phyloP scores from a whole-genome alignment of 495 filamentous ascomycete genomes.

The Aspergillus indologenus region DNA sequence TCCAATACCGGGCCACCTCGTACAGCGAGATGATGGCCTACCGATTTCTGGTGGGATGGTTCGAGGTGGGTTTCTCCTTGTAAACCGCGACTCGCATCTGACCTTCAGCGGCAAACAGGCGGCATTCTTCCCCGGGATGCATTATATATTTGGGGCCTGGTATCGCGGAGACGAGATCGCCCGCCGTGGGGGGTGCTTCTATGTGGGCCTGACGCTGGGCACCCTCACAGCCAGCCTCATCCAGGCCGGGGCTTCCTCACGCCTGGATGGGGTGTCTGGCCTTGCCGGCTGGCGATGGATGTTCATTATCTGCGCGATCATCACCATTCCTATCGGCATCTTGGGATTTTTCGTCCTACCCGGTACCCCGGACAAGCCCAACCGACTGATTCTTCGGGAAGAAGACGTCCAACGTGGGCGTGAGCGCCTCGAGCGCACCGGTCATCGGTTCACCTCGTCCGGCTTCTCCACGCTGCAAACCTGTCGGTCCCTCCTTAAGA shows the following conservation, averaged over 20 bases:
- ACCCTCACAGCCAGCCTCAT: conserved; percentile 50
- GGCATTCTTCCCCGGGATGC: conserved; percentile 45
- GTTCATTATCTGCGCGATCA: conserved; percentile 51
- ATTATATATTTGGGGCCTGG: conserved; percentile 44
- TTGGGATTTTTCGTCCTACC: conserved; percentile 40
- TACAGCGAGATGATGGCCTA: conserved; percentile 46
- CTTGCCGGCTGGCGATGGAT: conserved; percentile 53
- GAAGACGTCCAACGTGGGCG: conserved; percentile 35
- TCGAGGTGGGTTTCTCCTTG: conserved; percentile 51
- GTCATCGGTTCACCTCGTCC: conserved; percentile 9
- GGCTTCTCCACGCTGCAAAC: neutral
- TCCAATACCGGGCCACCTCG: conserved; percentile 40
- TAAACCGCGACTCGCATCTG: neutral
- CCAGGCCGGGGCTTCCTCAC: conserved; percentile 42
- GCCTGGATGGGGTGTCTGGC: conserved; percentile 45
- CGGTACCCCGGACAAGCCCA: conserved; percentile 43
- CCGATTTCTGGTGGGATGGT: conserved; percentile 79
- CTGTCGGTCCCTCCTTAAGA: conserved; percentile 5
- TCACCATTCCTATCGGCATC: conserved; percentile 49
- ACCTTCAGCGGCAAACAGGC: conserved; percentile 16
- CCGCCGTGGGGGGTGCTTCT: conserved; percentile 48
- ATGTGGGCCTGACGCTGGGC: conserved; percentile 47
- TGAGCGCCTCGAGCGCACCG: conserved; percentile 8
- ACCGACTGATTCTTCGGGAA: conserved; percentile 35
- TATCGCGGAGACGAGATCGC: conserved; percentile 41